A percentile compares a stretch with the other conserved stretches of the same genome.
Evolutionary conservation across 345 rosid genomes (phyloP).

Genomic region (Litchi chinensis): DNA sequence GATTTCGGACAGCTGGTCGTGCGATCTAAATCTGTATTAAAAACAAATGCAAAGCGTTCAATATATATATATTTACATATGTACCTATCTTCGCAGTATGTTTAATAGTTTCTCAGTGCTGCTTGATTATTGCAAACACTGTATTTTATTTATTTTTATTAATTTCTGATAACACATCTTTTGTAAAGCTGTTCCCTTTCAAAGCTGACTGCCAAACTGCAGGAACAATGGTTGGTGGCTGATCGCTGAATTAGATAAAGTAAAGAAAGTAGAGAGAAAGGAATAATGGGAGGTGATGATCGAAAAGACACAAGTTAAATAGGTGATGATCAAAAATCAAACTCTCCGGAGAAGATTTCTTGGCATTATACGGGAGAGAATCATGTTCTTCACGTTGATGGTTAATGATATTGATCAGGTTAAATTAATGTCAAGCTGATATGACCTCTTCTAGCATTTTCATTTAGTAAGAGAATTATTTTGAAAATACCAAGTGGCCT

Average conservation of each 20-base stretch:
- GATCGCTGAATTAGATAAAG: slow-evolving; percentile 7
- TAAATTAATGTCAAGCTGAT: not conserved
- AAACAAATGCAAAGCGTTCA: no score
- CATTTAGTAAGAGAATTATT: not conserved
- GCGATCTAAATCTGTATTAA: no score
- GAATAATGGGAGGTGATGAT: not conserved
- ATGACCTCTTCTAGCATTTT: slow-evolving; percentile 17
- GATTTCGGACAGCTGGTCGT: no score
- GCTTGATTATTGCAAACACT: no score
- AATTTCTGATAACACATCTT: slow-evolving; percentile 1
- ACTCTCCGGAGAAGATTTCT: not conserved
- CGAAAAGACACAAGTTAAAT: slow-evolving; percentile 19
- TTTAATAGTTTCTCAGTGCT: no score
- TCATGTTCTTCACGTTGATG: slow-evolving; percentile 35
- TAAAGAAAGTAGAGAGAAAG: not conserved
- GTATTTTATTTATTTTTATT: no score
- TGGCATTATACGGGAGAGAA: slow-evolving; percentile 22
- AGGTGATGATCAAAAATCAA: slow-evolving; percentile 1
- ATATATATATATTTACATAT: no score
- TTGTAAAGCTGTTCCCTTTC: not conserved
- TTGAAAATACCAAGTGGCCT: slow-evolving; percentile 1
- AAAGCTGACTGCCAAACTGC: not conserved
- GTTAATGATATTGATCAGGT: slow-evolving; percentile 8
- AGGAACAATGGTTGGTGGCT: slow-evolving; percentile 24
- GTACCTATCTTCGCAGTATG: no score